phyloP scores from a whole-genome alignment of 1,284 basidiomycete species.

The Dichomitus squalens region DNA sequence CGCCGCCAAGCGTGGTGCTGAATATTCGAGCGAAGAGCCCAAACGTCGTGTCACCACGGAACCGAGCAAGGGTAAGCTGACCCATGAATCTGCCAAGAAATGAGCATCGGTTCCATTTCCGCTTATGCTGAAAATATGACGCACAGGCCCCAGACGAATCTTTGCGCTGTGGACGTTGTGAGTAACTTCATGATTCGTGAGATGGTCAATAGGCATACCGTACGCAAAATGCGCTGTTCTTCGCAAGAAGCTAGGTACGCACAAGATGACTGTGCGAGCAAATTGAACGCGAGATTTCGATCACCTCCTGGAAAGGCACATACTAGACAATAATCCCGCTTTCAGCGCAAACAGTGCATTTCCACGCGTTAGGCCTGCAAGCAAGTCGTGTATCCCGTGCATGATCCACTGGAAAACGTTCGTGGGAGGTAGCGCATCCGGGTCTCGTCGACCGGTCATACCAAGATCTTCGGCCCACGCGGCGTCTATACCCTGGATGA shows the following conservation, averaged over 20 bases:
- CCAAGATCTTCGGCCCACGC: conserved; percentile 51
- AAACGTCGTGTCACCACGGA: conserved; percentile 78
- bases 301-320: conserved; percentile 1
- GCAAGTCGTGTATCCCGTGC: conserved; percentile 45
- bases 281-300: neutral
- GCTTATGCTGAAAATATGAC: conserved; percentile 4
- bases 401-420: conserved; percentile 57
- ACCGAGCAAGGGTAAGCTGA: conserved; percentile 68
- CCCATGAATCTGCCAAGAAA: conserved; percentile 60
- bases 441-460: conserved; percentile 60
- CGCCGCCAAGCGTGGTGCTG: conserved; percentile 71
- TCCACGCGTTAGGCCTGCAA: conserved; percentile 49
- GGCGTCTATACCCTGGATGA: conserved; percentile 59
- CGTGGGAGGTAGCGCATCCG: conserved; percentile 72
- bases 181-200: neutral
- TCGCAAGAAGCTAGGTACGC: conserved; percentile 62
- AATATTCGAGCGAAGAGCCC: conserved; percentile 65
- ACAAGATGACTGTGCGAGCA: conserved; percentile 49
- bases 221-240: conserved; percentile 61
- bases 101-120: neutral
- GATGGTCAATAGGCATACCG: conserved; percentile 39
- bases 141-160: conserved; percentile 42
- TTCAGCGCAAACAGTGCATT: conserved; percentile 80
- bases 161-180: conserved; percentile 24
- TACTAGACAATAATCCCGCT: conserved; percentile 68